Conservation (phyloP, 305 asterid species). For the Solanum chacoense region DNA sequence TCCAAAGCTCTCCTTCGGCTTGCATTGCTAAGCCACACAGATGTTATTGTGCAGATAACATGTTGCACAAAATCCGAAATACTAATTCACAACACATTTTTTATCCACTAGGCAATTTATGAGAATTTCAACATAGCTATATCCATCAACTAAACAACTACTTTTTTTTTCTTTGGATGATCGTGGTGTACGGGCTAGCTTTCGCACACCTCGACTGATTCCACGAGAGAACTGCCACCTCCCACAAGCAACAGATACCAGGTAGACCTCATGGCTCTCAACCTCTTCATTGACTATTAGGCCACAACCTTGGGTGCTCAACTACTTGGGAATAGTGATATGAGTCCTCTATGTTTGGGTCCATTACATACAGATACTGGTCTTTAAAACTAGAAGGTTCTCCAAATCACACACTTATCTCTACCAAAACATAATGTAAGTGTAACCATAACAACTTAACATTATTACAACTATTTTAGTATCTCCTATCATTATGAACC, state of each 20-base stretch:
- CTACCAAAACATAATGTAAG: not conserved
- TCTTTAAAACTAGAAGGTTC: not conserved
- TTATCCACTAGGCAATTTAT: not conserved
- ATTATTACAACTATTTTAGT: not conserved
- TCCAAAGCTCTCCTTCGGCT: not conserved
- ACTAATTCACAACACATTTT: not conserved
- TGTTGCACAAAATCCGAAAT: not conserved
- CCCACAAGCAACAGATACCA: not conserved
- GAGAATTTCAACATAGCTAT: not conserved
- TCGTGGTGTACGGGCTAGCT: not conserved
- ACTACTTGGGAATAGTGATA: not conserved
- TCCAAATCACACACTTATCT: not conserved
- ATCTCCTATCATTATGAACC: not conserved
- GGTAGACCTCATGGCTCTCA: not conserved
- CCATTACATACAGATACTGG: not conserved
- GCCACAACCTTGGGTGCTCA: not conserved
- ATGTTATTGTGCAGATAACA: not conserved
- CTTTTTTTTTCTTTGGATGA: not conserved
- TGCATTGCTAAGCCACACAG: not conserved
- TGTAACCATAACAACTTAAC: not conserved
- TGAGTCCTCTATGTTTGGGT: not conserved
- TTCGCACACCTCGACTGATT: not conserved
- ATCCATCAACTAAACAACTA: not conserved
- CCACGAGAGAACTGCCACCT: not conserved
- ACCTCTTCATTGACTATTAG: not conserved